Base-by-base conservation (phyloP, 768 basidiomycete genomes). In the Naganishia vaughanmartiniae region DNA sequence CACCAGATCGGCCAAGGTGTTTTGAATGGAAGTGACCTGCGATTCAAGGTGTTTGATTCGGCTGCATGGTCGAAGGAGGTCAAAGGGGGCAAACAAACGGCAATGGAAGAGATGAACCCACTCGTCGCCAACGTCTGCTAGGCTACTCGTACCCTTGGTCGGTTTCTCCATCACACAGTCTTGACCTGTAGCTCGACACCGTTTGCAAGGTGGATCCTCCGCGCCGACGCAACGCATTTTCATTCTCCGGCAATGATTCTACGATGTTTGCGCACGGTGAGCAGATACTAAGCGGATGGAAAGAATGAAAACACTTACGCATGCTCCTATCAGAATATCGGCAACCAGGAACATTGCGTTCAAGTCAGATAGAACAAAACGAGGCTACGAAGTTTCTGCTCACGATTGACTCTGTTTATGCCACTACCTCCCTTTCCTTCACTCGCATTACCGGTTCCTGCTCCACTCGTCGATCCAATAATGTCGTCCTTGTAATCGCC, bases 171-270 rank as follows among this genome's bases (percentile, higher is more conserved):
- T 95, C 39, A 96, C 85, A 83, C 94, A 97, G 51, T 93, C 91
- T 15, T 96, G 84, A 2, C 91, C 90, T 24, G 90, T 89, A 76
- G 92, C 90, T 36, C 91, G 86, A 82, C 94, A 97, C 54, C 94
- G 87, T 76, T 90, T 89, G 82, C 94, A 97, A n/a, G 94, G 94
- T 30, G 94, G 93, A 76, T 91, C 93, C 80, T 96, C 94, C 19
- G 93, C 94, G 1, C 92, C 93, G 6, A 94, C 92, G 79, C 93
- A 97, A 75, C 93, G 86, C 94, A 96, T 96, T 84, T 96, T 96
- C 84, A 94, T 93, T 77, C 92, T 91, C 75, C 93, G 85, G 81
- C 93, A 95, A 21, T 92, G 91, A 87, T 94, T 94, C 57, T 60
- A 65, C 2, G 21, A 14, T 28, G 42, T 26, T n/a, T 15, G 34